These are phyloP conservation scores for Mediolabrus comicus DNA, from an alignment of 108 stramenopile species.

Conservation along the genomic window DNA sequence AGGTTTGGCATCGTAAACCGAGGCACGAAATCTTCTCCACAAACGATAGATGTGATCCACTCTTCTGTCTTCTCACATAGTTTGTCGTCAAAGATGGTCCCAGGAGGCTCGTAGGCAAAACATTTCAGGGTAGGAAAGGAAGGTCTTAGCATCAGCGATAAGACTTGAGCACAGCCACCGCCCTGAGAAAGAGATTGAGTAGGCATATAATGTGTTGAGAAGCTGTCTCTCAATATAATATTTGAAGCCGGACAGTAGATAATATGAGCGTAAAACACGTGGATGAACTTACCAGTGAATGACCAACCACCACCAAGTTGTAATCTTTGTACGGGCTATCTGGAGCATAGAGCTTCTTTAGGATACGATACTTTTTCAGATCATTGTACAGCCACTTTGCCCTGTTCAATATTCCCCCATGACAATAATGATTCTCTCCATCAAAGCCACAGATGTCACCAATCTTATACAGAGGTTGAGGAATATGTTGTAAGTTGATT, in stretches of 20 bases:
- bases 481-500: slow-evolving; percentile 61
- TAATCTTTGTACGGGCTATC: slow-evolving; percentile 26
- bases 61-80: slow-evolving; percentile 18
- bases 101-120: slow-evolving; percentile 62
- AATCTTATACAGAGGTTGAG: slow-evolving; percentile 40
- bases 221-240: no score
- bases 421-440: slow-evolving; percentile 50
- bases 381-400: slow-evolving; percentile 62
- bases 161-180: slow-evolving; percentile 62
- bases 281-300: slow-evolving; percentile 45
- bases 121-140: slow-evolving; percentile 52
- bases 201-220: no score
- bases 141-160: slow-evolving; percentile 51
- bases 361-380: slow-evolving; percentile 36
- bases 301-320: slow-evolving; percentile 49
- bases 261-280: no score
- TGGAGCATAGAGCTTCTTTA: slow-evolving; percentile 19
- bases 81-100: slow-evolving; percentile 32
- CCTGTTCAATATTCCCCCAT: slow-evolving; percentile 46
- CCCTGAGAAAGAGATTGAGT: no score
- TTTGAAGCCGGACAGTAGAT: no score
- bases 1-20: slow-evolving; percentile 42
- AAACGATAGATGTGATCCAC: slow-evolving; percentile 23
- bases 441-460: slow-evolving; percentile 55
- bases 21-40: slow-evolving; percentile 40